phyloP scores from a whole-genome alignment of 495 filamentous ascomycete genomes.

The Darksidea phi region DNA sequence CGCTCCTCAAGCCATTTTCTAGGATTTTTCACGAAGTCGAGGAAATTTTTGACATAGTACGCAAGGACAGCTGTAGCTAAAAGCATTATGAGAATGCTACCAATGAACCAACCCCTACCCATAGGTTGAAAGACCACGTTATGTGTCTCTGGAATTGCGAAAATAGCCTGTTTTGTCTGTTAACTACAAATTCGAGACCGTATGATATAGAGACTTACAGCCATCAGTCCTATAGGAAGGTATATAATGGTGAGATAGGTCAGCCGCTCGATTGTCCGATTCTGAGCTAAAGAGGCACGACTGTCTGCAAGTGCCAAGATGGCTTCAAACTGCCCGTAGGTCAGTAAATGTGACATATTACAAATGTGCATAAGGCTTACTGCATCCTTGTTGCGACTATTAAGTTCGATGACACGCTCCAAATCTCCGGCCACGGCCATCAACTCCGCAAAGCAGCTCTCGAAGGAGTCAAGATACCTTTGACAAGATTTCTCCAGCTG shows the following conservation, averaged over 20 bases:
- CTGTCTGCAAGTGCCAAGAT: conserved; percentile 11
- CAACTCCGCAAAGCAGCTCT: too few species aligned
- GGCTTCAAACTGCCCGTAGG: conserved; percentile 14
- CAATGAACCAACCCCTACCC: not conserved
- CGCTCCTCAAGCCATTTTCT: too few species aligned
- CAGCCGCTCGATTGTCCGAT: conserved; percentile 8
- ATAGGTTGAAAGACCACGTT: not conserved
- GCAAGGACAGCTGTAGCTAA: not conserved
- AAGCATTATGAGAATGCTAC: not conserved
- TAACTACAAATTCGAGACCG: not conserved
- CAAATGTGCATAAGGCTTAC: not conserved
- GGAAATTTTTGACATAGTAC: not conserved
- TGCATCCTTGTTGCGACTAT: conserved; percentile 9
- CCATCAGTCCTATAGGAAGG: conserved; percentile 10
- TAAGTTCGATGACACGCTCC: conserved; percentile 8
- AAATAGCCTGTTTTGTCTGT: not conserved
- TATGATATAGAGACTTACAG: conserved; percentile 1
- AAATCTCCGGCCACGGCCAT: too few species aligned
- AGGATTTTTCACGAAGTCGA: too few species aligned
- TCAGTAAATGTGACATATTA: not conserved
- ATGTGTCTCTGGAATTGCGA: not conserved
- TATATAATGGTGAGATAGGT: conserved; percentile 17
- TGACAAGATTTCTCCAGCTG: too few species aligned
- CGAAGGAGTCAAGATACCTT: too few species aligned
- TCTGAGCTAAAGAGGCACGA: conserved; percentile 9